Evolutionary conservation across 2,329 filamentous ascomycete genomes (phyloP).

Genomic region (Rhexocercosporidium sp.): DNA sequence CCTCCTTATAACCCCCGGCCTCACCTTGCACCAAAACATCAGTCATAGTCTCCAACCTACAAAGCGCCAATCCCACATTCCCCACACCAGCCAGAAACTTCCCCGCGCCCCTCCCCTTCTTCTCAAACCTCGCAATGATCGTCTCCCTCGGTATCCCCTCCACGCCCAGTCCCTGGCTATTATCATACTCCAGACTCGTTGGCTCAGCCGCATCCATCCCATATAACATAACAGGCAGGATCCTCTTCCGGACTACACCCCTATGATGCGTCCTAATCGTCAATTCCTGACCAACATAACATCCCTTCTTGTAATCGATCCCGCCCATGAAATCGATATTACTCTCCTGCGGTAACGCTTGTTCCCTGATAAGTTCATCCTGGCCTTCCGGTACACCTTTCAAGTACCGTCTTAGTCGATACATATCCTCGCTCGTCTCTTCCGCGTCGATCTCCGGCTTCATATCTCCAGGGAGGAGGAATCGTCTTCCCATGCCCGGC

Average conservation of each 20-base stretch:
- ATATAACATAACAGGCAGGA: conserved; percentile 82
- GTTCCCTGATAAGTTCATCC: conserved; percentile 72
- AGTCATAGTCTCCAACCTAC: conserved; percentile 90
- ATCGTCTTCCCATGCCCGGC: conserved; percentile 60
- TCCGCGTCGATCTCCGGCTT: conserved; percentile 45
- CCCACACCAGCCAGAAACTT: conserved; percentile 82
- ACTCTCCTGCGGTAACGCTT: conserved; percentile 82
- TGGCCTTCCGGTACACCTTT: conserved; percentile 86
- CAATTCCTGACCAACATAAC: conserved; percentile 95
- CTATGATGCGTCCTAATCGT: conserved; percentile 95
- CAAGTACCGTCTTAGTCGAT: conserved; percentile 78
- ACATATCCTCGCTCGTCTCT: conserved; percentile 60
- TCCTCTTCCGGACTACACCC: conserved; percentile 88
- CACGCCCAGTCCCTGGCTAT: conserved; percentile 39
- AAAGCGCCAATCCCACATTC: conserved; percentile 86
- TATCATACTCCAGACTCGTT: conserved; percentile 53
- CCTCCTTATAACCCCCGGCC: conserved; percentile 54
- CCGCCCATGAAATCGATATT: conserved; percentile 87
- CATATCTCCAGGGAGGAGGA: conserved; percentile 47
- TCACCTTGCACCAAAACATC: conserved; percentile 73
- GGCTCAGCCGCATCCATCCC: conserved; percentile 48
- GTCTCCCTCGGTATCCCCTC: conserved; percentile 45
- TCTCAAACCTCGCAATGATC: conserved; percentile 56
- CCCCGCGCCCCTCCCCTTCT: conserved; percentile 73
- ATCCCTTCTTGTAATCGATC: conserved; percentile 94